A percentile compares a stretch with the other conserved stretches of the same genome.
Conservation (phyloP, 768 basidiomycete genomes). For the Hirschioporus abietinus region DNA sequence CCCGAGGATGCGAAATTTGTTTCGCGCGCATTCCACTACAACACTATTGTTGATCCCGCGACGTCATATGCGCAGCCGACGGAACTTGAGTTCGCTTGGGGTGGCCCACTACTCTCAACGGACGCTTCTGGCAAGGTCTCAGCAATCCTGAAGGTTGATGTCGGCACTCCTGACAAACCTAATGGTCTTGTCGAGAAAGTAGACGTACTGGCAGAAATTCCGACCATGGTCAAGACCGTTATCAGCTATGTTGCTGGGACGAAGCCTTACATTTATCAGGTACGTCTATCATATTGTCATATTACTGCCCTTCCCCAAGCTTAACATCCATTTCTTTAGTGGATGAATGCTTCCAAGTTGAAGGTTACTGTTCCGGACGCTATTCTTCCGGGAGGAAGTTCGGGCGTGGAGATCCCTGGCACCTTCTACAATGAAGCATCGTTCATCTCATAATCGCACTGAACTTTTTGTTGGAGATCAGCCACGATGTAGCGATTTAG, state of each 20-base stretch:
- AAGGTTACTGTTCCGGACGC: slow-evolving; percentile 37
- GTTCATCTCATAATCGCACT: slow-evolving; percentile 59
- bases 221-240: slow-evolving; percentile 85
- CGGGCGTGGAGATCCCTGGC: slow-evolving; percentile 52
- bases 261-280: slow-evolving; percentile 94
- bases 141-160: slow-evolving; percentile 49
- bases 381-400: slow-evolving; percentile 35
- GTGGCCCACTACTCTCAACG: slow-evolving; percentile 54
- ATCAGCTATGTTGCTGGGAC: slow-evolving; percentile 91
- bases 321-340: slow-evolving; percentile 29
- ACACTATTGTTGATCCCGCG: slow-evolving; percentile 59
- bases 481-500: background rate
- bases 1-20: slow-evolving; percentile 41
- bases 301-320: slow-evolving; percentile 4
- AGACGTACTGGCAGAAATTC: slow-evolving; percentile 93
- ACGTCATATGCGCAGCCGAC: slow-evolving; percentile 78
- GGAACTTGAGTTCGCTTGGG: slow-evolving; percentile 73
- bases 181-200: slow-evolving; percentile 88
- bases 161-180: slow-evolving; percentile 53
- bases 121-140: slow-evolving; percentile 48
- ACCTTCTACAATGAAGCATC: slow-evolving; percentile 84
- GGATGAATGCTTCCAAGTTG: slow-evolving; percentile 51
- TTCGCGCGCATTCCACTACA: slow-evolving; percentile 63
- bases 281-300: slow-evolving; percentile 20
- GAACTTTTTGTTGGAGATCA: background rate